phyloP scores from a whole-genome alignment of 2,329 filamentous ascomycete species.

The Truncatella angustata region DNA sequence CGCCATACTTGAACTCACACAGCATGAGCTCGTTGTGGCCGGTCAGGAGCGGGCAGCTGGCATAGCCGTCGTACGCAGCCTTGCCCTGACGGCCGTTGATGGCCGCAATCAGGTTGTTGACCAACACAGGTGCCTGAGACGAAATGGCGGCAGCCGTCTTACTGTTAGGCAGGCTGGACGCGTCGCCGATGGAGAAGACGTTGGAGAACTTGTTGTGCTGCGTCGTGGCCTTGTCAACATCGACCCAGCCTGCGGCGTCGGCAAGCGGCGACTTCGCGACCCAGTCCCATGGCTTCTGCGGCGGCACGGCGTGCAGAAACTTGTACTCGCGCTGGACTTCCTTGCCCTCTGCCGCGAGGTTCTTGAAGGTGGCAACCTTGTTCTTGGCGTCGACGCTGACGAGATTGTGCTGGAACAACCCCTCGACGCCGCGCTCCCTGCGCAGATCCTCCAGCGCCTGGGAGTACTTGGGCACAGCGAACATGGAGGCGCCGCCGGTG shows the following conservation, averaged over 20 bases:
- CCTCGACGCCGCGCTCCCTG: constrained; percentile 33
- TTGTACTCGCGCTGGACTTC: constrained; percentile 31
- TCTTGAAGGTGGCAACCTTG: constrained; percentile 33
- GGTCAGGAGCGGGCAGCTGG: constrained; percentile 44
- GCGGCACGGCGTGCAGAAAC: constrained; percentile 36
- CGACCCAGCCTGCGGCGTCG: constrained; percentile 31
- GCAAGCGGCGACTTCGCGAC: constrained; percentile 36
- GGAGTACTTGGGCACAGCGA: constrained; percentile 37
- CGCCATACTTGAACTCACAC: constrained; percentile 47
- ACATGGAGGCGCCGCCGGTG: constrained; percentile 35
- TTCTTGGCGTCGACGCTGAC: constrained; percentile 32
- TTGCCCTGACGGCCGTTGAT: constrained; percentile 32
- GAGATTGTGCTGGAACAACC: constrained; percentile 38
- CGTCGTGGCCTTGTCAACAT: constrained; percentile 32
- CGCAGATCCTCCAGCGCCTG: constrained; percentile 32
- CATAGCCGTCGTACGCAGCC: constrained; percentile 41
- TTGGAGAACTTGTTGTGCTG: constrained; percentile 35
- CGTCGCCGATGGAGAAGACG: constrained; percentile 38
- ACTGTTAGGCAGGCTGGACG: constrained; percentile 36
- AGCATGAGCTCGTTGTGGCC: constrained; percentile 44
- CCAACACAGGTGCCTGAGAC: constrained; percentile 40
- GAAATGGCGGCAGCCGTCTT: constrained; percentile 46
- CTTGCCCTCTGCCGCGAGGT: constrained; percentile 27
- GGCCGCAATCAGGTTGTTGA: constrained; percentile 36
- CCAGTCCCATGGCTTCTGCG: constrained; percentile 31